These are phyloP conservation scores for Curvularia sp. DNA, from an alignment of 2,329 filamentous ascomycete genomes.

Conservation along the genomic window DNA sequence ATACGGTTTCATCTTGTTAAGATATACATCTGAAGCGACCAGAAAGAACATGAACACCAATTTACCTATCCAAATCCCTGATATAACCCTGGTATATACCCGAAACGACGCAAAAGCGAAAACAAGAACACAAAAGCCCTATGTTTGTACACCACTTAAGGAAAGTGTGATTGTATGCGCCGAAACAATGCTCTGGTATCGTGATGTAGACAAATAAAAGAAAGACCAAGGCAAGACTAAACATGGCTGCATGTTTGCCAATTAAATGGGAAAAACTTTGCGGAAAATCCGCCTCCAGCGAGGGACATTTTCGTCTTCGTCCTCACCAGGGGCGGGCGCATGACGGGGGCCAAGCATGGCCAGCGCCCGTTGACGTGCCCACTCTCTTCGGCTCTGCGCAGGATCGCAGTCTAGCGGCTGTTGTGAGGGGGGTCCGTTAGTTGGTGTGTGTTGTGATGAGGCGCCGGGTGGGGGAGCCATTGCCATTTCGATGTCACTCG, in stretches of 20 bases:
- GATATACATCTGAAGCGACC: neutral
- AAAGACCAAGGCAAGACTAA: neutral
- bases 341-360: slow-evolving; percentile 50
- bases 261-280: slow-evolving; percentile 47
- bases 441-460: neutral
- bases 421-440: slow-evolving; percentile 1
- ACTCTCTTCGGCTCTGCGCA: slow-evolving; percentile 50
- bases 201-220: slow-evolving; percentile 9
- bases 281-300: slow-evolving; percentile 39
- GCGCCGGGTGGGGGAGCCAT: slow-evolving; percentile 4
- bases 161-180: neutral
- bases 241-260: neutral
- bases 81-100: neutral
- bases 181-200: slow-evolving; percentile 3
- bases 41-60: neutral
- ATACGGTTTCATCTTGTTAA: neutral
- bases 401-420: slow-evolving; percentile 21
- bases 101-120: too few relatives aligned
- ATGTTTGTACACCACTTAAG: neutral
- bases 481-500: slow-evolving; percentile 44
- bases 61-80: neutral
- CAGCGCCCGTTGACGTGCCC: slow-evolving; percentile 56
- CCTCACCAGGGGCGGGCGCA: slow-evolving; percentile 30
- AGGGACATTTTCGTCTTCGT: slow-evolving; percentile 30
- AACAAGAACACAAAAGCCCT: neutral